These are phyloP conservation scores for Eucalyptus erythrocorys DNA, from an alignment of 345 rosid species.

Conservation along the genomic window DNA sequence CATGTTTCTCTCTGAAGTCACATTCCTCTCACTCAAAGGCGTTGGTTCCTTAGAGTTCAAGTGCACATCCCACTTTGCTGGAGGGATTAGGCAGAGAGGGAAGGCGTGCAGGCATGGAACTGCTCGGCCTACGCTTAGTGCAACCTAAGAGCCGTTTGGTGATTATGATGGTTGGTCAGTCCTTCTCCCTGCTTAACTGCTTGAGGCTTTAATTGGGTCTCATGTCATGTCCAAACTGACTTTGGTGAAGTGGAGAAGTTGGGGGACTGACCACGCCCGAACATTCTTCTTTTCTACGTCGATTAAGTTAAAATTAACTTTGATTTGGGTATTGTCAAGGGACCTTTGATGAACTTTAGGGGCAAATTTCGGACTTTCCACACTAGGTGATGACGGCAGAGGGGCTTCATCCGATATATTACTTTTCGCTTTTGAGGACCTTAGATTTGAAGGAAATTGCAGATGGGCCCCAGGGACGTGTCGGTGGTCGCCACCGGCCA, in stretches of 20 bases:
- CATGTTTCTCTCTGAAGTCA: neutral
- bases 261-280: neutral
- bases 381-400: neutral
- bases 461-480: neutral
- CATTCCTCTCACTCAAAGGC: neutral
- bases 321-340: neutral
- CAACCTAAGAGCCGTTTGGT: neutral
- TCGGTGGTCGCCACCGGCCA: neutral
- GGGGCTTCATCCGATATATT: neutral
- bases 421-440: neutral
- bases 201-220: neutral
- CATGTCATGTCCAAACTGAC: neutral
- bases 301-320: neutral
- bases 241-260: neutral
- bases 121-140: neutral
- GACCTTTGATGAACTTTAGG: neutral
- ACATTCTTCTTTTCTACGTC: neutral
- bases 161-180: neutral
- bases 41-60: neutral
- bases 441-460: neutral
- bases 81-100: neutral
- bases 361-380: neutral
- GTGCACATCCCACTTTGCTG: neutral
- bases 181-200: neutral
- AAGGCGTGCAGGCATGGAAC: neutral